These are phyloP conservation scores for Aspergillus pseudonomiae DNA, from an alignment of 2,329 filamentous ascomycete species.

Conservation along the genomic window DNA sequence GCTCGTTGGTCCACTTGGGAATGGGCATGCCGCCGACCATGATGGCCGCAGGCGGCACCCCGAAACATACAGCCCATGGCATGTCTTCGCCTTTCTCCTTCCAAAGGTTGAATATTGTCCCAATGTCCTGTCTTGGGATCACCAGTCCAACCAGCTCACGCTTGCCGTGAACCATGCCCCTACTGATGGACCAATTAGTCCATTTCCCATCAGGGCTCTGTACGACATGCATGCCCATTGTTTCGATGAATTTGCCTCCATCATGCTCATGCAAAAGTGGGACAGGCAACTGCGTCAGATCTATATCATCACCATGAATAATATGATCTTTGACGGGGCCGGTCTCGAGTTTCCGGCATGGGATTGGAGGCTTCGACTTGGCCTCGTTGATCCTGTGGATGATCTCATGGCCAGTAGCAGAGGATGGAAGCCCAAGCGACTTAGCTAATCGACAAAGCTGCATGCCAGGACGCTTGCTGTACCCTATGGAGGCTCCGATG, in stretches of 20 bases:
- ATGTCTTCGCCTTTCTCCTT: conserved; percentile 24
- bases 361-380: conserved; percentile 15
- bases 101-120: conserved; percentile 23
- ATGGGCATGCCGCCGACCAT: conserved; percentile 21
- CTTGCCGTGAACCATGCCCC: conserved; percentile 20
- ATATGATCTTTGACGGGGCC: conserved; percentile 23
- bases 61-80: conserved; percentile 25
- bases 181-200: conserved; percentile 26
- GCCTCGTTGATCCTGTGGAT: conserved; percentile 18
- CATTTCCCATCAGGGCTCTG: conserved; percentile 23
- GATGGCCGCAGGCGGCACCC: conserved; percentile 23
- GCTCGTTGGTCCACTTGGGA: conserved; percentile 16
- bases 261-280: conserved; percentile 23
- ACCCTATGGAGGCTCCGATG: conserved; percentile 8
- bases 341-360: conserved; percentile 12
- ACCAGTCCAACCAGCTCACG: conserved; percentile 20
- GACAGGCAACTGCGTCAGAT: conserved; percentile 22
- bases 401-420: conserved; percentile 18
- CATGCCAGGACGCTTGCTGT: conserved; percentile 10
- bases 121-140: conserved; percentile 25
- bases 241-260: conserved; percentile 21
- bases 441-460: conserved; percentile 20
- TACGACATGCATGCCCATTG: conserved; percentile 26
- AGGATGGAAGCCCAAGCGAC: conserved; percentile 13
- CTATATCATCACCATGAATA: conserved; percentile 26